phyloP scores from a whole-genome alignment of 305 asterid genomes.

The Rubia tinctorum region DNA sequence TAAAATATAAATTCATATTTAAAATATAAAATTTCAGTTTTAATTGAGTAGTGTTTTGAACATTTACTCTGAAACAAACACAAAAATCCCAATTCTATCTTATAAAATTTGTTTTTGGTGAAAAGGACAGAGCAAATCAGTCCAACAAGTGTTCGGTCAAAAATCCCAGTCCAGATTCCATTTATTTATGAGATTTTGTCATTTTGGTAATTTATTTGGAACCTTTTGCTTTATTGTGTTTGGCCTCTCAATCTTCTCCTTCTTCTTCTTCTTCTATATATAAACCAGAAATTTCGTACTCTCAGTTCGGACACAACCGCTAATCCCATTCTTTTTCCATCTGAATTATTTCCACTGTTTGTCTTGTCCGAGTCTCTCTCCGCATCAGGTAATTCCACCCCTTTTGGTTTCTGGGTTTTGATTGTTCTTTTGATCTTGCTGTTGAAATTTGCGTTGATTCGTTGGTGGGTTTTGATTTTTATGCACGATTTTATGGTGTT shows the following conservation, averaged over 20 bases:
- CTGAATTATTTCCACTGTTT: background rate
- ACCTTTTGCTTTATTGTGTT: background rate
- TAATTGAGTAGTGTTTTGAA: too few relatives aligned
- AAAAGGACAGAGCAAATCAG: background rate
- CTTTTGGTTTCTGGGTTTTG: background rate
- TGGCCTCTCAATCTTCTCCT: background rate
- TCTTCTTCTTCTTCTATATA: background rate
- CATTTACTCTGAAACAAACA: too few relatives aligned
- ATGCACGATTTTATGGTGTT: background rate
- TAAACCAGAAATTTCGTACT: conserved; percentile 7
- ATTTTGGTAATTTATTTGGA: background rate
- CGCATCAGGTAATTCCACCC: conserved; percentile 19
- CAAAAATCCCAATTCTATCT: background rate
- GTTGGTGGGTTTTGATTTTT: background rate
- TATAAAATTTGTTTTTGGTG: background rate
- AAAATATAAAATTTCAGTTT: too few relatives aligned
- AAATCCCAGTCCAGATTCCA: background rate
- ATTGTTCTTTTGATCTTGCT: background rate
- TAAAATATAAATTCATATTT: too few relatives aligned
- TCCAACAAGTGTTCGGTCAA: conserved; percentile 32
- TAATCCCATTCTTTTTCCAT: background rate
- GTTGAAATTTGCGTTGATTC: background rate
- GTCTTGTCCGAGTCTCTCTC: background rate
- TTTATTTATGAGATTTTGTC: background rate
- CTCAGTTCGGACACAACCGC: background rate